Evolutionary conservation across 192 early-diverging fungal species (phyloP), one percentile per base, ranked within the genome.

Genomic region (Rhizophlyctis rosea): DNA sequence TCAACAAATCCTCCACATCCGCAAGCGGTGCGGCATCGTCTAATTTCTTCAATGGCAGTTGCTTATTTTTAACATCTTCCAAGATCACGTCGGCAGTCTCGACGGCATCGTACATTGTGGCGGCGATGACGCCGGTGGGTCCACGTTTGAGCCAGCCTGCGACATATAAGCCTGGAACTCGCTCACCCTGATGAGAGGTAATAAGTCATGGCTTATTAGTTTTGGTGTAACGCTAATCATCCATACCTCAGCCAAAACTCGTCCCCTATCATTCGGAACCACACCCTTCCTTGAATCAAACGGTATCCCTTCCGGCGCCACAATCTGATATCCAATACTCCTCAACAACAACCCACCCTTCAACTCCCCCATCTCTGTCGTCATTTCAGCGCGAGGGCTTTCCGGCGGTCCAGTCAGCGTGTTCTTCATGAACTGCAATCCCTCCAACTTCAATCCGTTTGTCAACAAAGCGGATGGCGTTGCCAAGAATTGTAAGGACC

Each of bases 111-210:
- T 85, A 83, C 91, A 98, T 94, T 3, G 96, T 98, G 0, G 92
- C 78, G 1, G 93, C 94, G 67, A 98, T 93, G 9, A 95, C 93
- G 2, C 95, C 96, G 1, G 83, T 84, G 24, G 96, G 92, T 0
- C 96, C 96, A 25, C 89, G 85, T 67, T 97, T 98, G n/a, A 95
- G 64, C 96, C 96, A 98, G 3, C 94, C 94, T 1, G 94, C 67
- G 0, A 87, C 90, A 65, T 98, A 98, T 29, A 98, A 59, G 0
- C 92, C 89, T 14, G 86, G 83, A 18, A 36, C 39, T 44, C 9
- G 39, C 39, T 18, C 39, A 18, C 9, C 18, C 39, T 44, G 7
- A 13, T 7, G 18, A 44, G 9, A 44, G 39, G 7, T 44, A 18
- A 18, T 18, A 44, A 44, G 7, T 44, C 39, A 44, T 13, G 7